These are phyloP conservation scores for Apiospora phragmitis DNA, from an alignment of 2,329 filamentous ascomycete species.

Conservation along the genomic window DNA sequence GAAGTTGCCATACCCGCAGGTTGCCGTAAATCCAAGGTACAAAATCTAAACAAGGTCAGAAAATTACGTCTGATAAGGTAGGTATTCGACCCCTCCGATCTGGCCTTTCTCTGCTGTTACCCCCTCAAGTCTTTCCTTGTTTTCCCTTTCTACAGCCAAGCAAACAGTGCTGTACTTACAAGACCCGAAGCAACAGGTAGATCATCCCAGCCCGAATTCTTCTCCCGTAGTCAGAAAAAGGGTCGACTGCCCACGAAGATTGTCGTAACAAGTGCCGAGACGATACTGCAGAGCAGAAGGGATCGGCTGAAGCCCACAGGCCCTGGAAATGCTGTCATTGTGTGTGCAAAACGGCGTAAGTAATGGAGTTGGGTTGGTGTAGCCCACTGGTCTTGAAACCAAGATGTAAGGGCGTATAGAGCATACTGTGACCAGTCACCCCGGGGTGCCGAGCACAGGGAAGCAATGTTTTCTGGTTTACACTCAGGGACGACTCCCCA, in stretches of 20 bases:
- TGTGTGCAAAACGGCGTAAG: not conserved
- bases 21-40: not conserved
- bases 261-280: not conserved
- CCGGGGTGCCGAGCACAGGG: not conserved
- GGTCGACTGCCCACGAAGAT: not conserved
- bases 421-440: not conserved
- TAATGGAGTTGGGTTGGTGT: not conserved
- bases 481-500: not conserved
- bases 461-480: not conserved
- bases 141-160: not conserved
- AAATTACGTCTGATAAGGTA: not conserved
- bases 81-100: too few species aligned
- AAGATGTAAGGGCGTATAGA: not conserved
- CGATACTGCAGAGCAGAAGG: not conserved
- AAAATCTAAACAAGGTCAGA: not conserved
- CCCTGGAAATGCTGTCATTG: not conserved
- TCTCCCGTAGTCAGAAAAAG: not conserved
- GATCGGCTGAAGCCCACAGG: not conserved
- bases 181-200: not conserved
- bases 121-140: too few species aligned
- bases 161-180: not conserved
- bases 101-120: too few species aligned
- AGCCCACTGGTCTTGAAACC: not conserved
- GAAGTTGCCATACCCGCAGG: not conserved
- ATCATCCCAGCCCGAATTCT: not conserved